Evolutionary conservation across 2,329 filamentous ascomycete species (phyloP).

Genomic region (Trichophyton rubrum): DNA sequence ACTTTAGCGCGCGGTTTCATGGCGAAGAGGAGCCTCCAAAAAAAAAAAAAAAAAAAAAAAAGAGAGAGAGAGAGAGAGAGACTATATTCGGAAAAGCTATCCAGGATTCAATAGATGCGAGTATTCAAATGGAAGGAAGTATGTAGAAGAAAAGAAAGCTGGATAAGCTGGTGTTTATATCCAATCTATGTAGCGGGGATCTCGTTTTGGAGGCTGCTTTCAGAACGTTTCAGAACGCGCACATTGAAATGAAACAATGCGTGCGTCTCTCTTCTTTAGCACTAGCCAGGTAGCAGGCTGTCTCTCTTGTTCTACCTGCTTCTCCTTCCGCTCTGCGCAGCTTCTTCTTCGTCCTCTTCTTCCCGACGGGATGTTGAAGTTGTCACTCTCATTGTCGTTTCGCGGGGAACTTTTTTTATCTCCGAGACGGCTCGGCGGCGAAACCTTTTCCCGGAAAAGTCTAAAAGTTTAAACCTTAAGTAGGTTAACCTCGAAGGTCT

Average conservation of each 20-base stretch:
- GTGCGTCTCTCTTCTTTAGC: neutral
- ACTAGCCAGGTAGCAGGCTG: neutral
- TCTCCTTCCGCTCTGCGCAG: too few species aligned
- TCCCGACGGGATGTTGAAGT: neutral
- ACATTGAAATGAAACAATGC: neutral
- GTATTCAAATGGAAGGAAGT: neutral
- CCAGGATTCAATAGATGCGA: neutral
- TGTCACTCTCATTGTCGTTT: too few species aligned
- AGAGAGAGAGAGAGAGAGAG: too few species aligned
- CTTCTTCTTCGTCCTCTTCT: too few species aligned
- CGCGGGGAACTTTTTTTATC: neutral
- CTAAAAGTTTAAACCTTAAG: neutral
- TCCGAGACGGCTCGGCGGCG: neutral
- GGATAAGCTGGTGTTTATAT: neutral
- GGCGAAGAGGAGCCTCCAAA: too few species aligned
- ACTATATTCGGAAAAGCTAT: too few species aligned
- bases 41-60: too few species aligned
- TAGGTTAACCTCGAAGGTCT: neutral
- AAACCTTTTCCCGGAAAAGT: neutral
- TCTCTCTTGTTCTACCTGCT: too few species aligned
- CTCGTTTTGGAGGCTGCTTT: neutral
- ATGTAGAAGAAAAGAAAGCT: neutral
- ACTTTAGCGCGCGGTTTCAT: slow-evolving; percentile 50
- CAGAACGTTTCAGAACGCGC: neutral
- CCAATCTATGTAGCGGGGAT: neutral